Base-by-base conservation (phyloP, 257 asterid species). In the Salvia miltiorrhiza region DNA sequence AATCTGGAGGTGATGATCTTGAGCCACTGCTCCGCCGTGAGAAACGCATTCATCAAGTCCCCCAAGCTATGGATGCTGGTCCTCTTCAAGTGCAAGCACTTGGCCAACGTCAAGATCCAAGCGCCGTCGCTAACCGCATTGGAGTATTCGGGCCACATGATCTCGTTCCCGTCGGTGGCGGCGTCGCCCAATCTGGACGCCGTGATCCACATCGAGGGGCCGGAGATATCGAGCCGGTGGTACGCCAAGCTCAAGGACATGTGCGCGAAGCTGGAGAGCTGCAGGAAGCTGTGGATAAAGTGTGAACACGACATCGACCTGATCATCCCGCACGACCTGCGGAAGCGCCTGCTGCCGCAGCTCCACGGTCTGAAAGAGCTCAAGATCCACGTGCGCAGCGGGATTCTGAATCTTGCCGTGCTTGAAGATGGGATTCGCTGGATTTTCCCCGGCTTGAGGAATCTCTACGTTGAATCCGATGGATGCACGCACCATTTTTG, bases 401-500 rank as follows among this genome's bases (percentile, higher is more conserved):
- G 79, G 56, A 47, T 23, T 1, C 49, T 65, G 35, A 65, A 69
- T 54, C 54, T 45, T 4, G 13, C 55, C 4, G 50, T 65, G 67
- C 71, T 73, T 9, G 69, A 74, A 53, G 76, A 70, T 4, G 82
- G 82, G 62, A 45, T 78, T 6, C 67, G 62, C 0, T 74, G 82
- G 79, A 69, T 74, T 1, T 78, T 73, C 12, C 82, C 79, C 8
- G 76, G 70, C 0, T 19, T 78, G 62, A 65, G 37, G 52, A 78
- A 69, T 58, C 70, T 78, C 7, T 69, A 69, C 53, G 58, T 75
- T 16, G 79, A 69, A 12, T 62, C 67, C 0, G 71, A 55, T 45
- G 79, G 79, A 4, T 63, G 63, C 3, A 62, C 66, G 7, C 79
- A 75, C 63, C 79, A 75, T 63, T 75, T 75, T 6, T 43, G 54